Percentiles rank a stretch among this genome's conserved stretches.
Evolutionary conservation across 164 flowering plant genomes (phyloP).

Genomic region (Piper betle): DNA sequence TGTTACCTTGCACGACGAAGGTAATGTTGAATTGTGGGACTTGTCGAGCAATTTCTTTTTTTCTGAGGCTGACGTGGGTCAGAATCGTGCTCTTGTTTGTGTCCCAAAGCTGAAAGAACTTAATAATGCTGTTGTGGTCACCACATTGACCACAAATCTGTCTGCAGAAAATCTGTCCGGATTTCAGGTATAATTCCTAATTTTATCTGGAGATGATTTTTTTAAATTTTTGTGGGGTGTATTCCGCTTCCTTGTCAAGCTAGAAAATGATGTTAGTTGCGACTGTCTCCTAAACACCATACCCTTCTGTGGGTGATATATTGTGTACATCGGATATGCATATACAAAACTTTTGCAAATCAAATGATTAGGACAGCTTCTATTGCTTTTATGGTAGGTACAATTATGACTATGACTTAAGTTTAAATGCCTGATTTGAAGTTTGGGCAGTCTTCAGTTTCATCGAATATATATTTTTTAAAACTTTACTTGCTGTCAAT

Average conservation of each 20-base stretch:
- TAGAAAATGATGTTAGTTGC: too few species aligned
- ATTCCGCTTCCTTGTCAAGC: too few species aligned
- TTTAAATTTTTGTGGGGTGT: too few species aligned
- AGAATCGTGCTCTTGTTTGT: slow-evolving; percentile 70
- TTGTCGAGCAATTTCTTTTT: slow-evolving; percentile 70
- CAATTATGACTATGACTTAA: neutral
- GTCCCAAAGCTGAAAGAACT: slow-evolving; percentile 77
- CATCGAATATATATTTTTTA: too few species aligned
- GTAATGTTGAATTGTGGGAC: slow-evolving; percentile 71
- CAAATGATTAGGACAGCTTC: too few species aligned
- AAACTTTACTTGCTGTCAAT: too few species aligned
- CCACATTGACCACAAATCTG: slow-evolving; percentile 37
- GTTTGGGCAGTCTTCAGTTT: neutral
- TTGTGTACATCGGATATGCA: too few species aligned
- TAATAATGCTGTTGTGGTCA: slow-evolving; percentile 55
- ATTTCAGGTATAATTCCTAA: slow-evolving; percentile 40
- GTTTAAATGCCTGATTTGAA: neutral
- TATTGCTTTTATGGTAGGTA: too few species aligned
- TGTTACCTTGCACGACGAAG: slow-evolving; percentile 80
- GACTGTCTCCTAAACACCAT: too few species aligned
- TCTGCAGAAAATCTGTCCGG: slow-evolving; percentile 53
- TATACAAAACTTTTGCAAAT: too few species aligned
- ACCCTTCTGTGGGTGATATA: too few species aligned
- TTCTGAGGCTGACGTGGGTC: slow-evolving; percentile 62
- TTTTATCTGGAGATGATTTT: neutral